Evolutionary conservation across 768 basidiomycete genomes (phyloP).

Genomic region (Boletus vermiculosoides): DNA sequence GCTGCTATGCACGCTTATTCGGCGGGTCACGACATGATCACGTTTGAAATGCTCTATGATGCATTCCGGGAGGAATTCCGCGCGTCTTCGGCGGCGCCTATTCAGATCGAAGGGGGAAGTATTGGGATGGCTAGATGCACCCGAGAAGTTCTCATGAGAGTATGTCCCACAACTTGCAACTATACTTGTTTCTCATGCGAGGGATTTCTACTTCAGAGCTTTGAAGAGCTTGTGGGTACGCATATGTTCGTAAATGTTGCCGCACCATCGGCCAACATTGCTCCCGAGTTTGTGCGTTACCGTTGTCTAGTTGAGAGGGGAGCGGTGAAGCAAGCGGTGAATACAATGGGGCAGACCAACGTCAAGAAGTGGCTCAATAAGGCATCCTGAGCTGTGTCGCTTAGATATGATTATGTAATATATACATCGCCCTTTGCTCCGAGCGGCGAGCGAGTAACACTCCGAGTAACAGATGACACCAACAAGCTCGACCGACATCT

Average conservation of each 20-base stretch:
- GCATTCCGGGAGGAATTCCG: slow-evolving; percentile 74
- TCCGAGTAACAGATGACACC: slow-evolving; percentile 10
- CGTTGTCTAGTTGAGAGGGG: slow-evolving; percentile 61
- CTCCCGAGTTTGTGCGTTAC: slow-evolving; percentile 75
- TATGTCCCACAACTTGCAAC: slow-evolving; percentile 38
- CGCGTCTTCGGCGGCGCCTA: slow-evolving; percentile 68
- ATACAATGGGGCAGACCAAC: slow-evolving; percentile 62
- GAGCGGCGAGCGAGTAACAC: background rate
- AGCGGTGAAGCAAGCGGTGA: slow-evolving; percentile 67
- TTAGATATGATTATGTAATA: slow-evolving; percentile 27
- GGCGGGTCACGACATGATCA: slow-evolving; percentile 76
- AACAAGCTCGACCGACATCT: slow-evolving; percentile 16
- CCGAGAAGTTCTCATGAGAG: slow-evolving; percentile 62
- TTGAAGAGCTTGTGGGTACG: slow-evolving; percentile 61
- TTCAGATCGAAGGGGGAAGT: slow-evolving; percentile 69
- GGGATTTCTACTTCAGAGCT: slow-evolving; percentile 52
- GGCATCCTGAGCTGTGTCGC: slow-evolving; percentile 25
- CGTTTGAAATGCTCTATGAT: slow-evolving; percentile 89
- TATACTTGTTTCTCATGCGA: slow-evolving; percentile 1
- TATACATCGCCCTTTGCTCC: background rate
- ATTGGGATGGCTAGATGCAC: slow-evolving; percentile 73
- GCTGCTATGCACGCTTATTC: slow-evolving; percentile 77
- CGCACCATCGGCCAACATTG: slow-evolving; percentile 46
- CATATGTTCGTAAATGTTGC: slow-evolving; percentile 56
- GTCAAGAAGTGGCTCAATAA: slow-evolving; percentile 79